phyloP scores from a whole-genome alignment of 2,329 filamentous ascomycete genomes.

The Aureobasidium sp. region DNA sequence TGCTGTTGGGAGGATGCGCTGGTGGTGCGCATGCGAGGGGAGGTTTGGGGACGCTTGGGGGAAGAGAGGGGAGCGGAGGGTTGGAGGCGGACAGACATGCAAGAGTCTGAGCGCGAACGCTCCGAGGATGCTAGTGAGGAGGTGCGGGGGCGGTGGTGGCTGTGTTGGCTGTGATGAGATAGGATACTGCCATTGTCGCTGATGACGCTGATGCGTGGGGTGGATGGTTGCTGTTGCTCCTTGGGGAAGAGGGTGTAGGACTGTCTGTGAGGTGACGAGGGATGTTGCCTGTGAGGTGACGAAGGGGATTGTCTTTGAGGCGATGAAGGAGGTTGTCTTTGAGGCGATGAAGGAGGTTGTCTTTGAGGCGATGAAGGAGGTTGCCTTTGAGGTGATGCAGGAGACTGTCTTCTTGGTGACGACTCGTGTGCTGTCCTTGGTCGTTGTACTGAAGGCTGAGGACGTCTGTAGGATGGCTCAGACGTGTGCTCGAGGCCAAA shows the following conservation, averaged over 20 bases:
- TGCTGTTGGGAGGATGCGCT: conserved; percentile 1
- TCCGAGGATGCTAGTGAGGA: conserved; percentile 3
- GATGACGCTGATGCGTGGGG: conserved; percentile 2
- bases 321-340: background rate
- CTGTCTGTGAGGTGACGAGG: background rate
- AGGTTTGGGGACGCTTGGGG: conserved; percentile 4
- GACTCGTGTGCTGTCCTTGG: background rate
- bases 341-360: background rate
- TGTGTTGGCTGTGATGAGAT: background rate
- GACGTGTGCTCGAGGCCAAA: conserved; percentile 3
- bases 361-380: background rate
- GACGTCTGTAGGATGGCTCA: background rate
- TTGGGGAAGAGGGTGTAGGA: conserved; percentile 12
- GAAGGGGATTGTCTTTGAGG: background rate
- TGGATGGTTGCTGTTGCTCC: background rate
- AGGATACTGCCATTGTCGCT: background rate
- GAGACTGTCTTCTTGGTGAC: background rate
- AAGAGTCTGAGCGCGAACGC: conserved; percentile 12
- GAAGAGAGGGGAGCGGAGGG: conserved; percentile 1
- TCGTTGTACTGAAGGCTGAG: background rate
- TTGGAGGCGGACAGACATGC: conserved; percentile 8
- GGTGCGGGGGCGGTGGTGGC: background rate
- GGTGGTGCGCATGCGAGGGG: conserved; percentile 4
- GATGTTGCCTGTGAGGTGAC: background rate
- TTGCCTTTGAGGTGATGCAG: background rate